Percentiles rank a stretch among this genome's conserved stretches.
phyloP scores from a whole-genome alignment of 148 eudicot genomes.

The Rhododendron mucronatum region DNA sequence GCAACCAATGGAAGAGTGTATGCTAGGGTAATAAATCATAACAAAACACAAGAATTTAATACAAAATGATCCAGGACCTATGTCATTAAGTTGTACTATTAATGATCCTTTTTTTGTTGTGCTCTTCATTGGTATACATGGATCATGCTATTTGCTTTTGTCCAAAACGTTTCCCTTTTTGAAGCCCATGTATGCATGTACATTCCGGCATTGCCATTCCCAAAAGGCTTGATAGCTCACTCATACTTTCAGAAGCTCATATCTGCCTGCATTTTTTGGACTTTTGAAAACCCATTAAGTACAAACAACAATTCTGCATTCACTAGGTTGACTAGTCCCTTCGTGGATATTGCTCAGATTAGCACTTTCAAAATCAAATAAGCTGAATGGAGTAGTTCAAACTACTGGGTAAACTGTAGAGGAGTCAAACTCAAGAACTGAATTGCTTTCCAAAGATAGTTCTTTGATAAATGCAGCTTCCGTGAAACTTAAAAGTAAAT shows the following conservation, averaged over 20 bases:
- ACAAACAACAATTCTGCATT: neutral
- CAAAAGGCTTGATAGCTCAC: neutral
- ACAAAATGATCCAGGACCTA: neutral
- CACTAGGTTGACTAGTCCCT: neutral
- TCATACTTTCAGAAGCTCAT: neutral
- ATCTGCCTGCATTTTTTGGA: neutral
- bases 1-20: neutral
- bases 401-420: neutral
- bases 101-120: neutral
- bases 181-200: neutral
- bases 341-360: neutral
- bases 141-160: neutral
- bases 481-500: neutral
- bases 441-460: slow-evolving; percentile 1
- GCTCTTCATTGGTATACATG: neutral
- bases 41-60: neutral
- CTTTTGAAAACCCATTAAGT: neutral
- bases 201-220: neutral
- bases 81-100: neutral
- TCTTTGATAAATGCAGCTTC: neutral
- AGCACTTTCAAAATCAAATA: neutral
- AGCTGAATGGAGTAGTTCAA: neutral
- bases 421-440: neutral
- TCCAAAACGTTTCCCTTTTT: neutral
- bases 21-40: neutral